Evolutionary conservation across 108 stramenopile species (phyloP).

Genomic region (Cyclotella cryptica): DNA sequence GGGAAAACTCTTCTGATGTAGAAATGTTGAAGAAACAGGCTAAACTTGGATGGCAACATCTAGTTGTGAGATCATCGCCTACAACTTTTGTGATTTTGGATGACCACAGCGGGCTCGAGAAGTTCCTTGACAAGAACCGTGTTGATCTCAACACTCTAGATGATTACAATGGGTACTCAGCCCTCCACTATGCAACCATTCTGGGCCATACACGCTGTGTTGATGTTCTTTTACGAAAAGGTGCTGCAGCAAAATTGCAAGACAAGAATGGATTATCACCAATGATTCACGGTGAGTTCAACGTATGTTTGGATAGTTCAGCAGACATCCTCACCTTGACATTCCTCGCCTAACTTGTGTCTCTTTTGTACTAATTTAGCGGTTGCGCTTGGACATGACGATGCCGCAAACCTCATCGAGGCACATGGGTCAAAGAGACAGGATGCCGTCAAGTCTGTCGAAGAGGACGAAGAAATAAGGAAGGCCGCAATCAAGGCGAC

Average conservation of each 20-base stretch:
- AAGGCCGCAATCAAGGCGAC: conserved; percentile 14
- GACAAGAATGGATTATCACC: conserved; percentile 33
- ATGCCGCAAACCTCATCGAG: background rate
- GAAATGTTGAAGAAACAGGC: conserved; percentile 17
- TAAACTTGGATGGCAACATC: conserved; percentile 30
- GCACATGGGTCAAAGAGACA: conserved; percentile 6
- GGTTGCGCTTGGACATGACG: conserved; percentile 16
- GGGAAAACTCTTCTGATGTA: conserved; percentile 11
- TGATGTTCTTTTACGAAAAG: conserved; percentile 33
- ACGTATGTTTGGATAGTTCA: background rate
- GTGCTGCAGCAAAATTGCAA: conserved; percentile 22
- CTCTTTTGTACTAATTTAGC: background rate
- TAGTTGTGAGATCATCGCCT: conserved; percentile 25
- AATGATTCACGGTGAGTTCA: conserved; percentile 46
- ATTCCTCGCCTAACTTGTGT: background rate
- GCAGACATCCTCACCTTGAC: background rate
- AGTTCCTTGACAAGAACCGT: conserved; percentile 6
- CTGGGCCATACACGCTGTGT: conserved; percentile 29
- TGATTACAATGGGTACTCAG: conserved; percentile 31
- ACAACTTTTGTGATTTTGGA: conserved; percentile 24
- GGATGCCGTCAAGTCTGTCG: conserved; percentile 14
- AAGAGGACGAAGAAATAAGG: conserved; percentile 6
- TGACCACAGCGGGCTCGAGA: conserved; percentile 19
- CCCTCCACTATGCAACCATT: conserved; percentile 44
- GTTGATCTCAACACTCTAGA: conserved; percentile 27